Base-by-base conservation (phyloP, 805 yeast species). In the Ogataea pilisensis region DNA sequence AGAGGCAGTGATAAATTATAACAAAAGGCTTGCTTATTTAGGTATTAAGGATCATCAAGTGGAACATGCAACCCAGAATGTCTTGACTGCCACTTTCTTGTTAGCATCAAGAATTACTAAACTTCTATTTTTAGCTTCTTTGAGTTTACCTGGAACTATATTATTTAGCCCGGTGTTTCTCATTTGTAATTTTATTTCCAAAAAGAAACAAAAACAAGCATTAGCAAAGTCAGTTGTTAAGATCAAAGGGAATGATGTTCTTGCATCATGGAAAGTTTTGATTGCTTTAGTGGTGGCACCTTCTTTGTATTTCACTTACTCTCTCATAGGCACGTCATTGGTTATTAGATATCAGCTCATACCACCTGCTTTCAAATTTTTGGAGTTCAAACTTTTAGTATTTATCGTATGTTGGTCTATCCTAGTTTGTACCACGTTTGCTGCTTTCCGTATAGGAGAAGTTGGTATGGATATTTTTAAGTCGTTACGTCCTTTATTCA, bases 181-280 rank as follows among this genome's bases (percentile, higher is more conserved):
- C 31, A 74, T 82, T 8, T 80, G 95, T 32, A 82, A 83, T 54
- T 64, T 69, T 36, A 82, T 86, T 33, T 86, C 97, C 1, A 68
- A 65, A 19, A 72, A 73, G 47, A 88, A 90, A 61, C 91, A 89
- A 19, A 71, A 68, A 41, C 70, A 75, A 32, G 99, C 98, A 0
- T 70, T 91, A 45, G 88, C 87, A 13, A 76, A 73, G n/a, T 89
- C 97, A 0, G 70, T 84, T 1, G 99, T 91, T 14, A 91, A 91
- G 60, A 80, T 91, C 44, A 81, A 78, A 51, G 99, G 95, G 11
- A 83, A 80, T 39, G 99, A 91, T 60, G 97, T 91, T 11, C 73
- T 93, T 38, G 98, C 96, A 0, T 88, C 98, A 2, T 91, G 99
- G 99, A 91, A 91, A 63, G 82, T 91, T 21, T 68, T 91, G 43